phyloP scores from a whole-genome alignment of 805 yeast genomes.

The Teunomyces atbi region DNA sequence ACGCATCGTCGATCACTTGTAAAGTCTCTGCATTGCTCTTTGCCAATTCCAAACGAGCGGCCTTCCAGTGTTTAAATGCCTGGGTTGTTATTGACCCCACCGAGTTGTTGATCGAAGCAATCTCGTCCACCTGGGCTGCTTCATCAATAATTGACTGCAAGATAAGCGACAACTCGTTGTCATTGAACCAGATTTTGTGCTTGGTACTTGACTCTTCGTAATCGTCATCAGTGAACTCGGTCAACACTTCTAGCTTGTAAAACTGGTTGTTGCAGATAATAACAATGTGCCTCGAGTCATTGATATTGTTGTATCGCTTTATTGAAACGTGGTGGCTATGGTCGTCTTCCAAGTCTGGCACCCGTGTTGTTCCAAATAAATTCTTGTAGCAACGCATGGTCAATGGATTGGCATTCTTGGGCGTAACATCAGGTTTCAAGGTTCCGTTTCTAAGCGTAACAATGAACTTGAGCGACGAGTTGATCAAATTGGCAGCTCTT shows the following conservation, averaged over 20 bases:
- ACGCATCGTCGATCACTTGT: constrained; percentile 45
- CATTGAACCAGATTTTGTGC: constrained; percentile 51
- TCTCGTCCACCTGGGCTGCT: constrained; percentile 30
- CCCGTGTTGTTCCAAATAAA: constrained; percentile 67
- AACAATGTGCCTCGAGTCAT: constrained; percentile 49
- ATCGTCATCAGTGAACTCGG: constrained; percentile 19
- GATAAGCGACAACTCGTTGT: constrained; percentile 47
- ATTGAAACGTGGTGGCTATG: constrained; percentile 36
- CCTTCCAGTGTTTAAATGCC: constrained; percentile 47
- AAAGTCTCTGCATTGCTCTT: constrained; percentile 36
- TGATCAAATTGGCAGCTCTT: constrained; percentile 63
- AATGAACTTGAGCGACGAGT: constrained; percentile 66
- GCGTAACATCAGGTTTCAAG: constrained; percentile 57
- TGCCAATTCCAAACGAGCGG: constrained; percentile 42
- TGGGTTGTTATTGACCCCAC: constrained; percentile 58
- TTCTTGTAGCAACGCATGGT: constrained; percentile 69
- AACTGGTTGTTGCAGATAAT: constrained; percentile 50
- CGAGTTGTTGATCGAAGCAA: constrained; percentile 43
- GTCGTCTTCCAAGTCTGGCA: constrained; percentile 27
- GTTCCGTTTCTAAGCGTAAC: constrained; percentile 54
- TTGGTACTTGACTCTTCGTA: constrained; percentile 18
- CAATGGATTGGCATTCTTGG: constrained; percentile 48
- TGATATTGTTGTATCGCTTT: constrained; percentile 26
- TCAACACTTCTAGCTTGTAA: constrained; percentile 49
- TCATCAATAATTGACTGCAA: constrained; percentile 44